Conservation (phyloP, 1,284 basidiomycete species). For the Malassezia pachydermatis region DNA sequence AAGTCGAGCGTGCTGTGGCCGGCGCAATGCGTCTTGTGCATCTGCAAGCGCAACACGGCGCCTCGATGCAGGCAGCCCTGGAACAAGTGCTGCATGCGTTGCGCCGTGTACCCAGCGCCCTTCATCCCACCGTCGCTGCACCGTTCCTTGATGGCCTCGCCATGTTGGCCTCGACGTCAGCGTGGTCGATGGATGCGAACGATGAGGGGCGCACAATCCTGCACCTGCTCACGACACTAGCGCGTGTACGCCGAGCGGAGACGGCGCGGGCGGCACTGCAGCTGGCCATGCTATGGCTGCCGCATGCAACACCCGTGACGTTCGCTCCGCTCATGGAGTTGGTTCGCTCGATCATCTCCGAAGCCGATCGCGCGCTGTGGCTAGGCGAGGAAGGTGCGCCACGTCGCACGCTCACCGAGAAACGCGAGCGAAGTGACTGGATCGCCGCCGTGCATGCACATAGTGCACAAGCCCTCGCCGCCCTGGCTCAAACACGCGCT, state of each 20-base stretch:
- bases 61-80: slow-evolving; percentile 73
- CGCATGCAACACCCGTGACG: slow-evolving; percentile 59
- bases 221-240: slow-evolving; percentile 63
- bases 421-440: slow-evolving; percentile 42
- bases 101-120: slow-evolving; percentile 63
- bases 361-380: slow-evolving; percentile 31
- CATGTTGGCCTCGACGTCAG: slow-evolving; percentile 61
- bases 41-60: slow-evolving; percentile 21
- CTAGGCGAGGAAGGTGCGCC: slow-evolving; percentile 16
- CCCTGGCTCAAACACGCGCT: slow-evolving; percentile 52
- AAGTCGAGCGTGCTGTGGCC: slow-evolving; percentile 93
- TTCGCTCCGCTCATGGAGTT: slow-evolving; percentile 68
- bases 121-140: slow-evolving; percentile 76
- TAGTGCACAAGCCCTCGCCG: slow-evolving; percentile 70
- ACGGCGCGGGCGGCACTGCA: slow-evolving; percentile 74
- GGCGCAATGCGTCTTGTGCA: slow-evolving; percentile 26
- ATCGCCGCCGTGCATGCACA: slow-evolving; percentile 53
- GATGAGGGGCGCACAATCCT: slow-evolving; percentile 84
- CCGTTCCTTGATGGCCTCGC: slow-evolving; percentile 77
- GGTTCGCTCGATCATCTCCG: slow-evolving; percentile 69
- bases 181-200: slow-evolving; percentile 8
- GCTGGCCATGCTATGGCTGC: slow-evolving; percentile 47
- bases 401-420: slow-evolving; percentile 39
- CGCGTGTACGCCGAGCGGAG: slow-evolving; percentile 74
- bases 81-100: slow-evolving; percentile 85